Conservation (phyloP, 2,329 filamentous ascomycete genomes). For the Chaetoscypha palmicola region DNA sequence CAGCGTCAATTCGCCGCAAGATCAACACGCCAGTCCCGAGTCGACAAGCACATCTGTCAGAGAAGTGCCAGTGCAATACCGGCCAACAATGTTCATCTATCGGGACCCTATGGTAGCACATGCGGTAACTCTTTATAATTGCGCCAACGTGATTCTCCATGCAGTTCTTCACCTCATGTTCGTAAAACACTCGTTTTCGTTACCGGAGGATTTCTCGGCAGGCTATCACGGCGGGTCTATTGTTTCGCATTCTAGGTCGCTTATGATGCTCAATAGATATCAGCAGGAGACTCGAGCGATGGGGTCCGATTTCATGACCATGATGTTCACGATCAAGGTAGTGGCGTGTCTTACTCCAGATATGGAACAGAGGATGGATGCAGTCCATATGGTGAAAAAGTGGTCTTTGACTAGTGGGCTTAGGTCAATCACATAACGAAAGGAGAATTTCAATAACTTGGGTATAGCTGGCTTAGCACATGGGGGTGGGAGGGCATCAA, state of each 20-base stretch:
- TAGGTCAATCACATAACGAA: no score
- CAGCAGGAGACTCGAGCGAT: no score
- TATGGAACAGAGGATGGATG: no score
- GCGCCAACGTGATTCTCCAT: slow-evolving; percentile 1
- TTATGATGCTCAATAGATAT: background rate
- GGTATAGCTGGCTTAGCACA: no score
- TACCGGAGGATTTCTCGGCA: background rate
- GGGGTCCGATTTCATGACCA: no score
- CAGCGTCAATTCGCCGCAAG: background rate
- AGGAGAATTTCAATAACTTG: no score
- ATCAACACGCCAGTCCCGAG: background rate
- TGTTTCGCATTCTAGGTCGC: background rate
- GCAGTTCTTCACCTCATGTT: background rate
- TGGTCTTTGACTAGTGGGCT: no score
- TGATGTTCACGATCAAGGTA: no score
- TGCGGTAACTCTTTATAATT: slow-evolving; percentile 1
- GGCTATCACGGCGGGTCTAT: background rate
- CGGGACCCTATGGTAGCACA: background rate
- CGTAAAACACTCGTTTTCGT: background rate
- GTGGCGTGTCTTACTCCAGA: no score
- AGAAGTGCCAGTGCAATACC: background rate
- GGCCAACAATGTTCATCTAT: slow-evolving; percentile 1
- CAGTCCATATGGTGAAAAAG: no score
- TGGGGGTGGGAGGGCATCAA: no score
- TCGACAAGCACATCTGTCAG: background rate